Percentiles rank a stretch among this genome's conserved stretches.
These are phyloP conservation scores for Auriscalpium vulgare DNA, from an alignment of 768 basidiomycete species.

Conservation along the genomic window DNA sequence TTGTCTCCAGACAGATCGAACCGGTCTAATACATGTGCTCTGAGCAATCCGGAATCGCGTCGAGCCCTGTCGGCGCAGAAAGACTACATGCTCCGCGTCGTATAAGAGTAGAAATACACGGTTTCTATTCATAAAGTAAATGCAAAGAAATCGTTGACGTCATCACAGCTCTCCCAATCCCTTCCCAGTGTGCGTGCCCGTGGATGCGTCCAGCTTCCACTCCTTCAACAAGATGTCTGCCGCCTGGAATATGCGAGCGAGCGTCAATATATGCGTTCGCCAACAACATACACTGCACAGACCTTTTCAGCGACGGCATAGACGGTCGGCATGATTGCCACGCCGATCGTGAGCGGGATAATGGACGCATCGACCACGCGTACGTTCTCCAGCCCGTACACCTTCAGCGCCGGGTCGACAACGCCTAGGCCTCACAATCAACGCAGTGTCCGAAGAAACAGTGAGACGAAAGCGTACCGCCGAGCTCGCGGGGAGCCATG, in stretches of 20 bases:
- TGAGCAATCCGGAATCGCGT: too few species aligned
- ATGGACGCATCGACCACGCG: constrained; percentile 11
- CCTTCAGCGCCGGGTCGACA: constrained; percentile 10
- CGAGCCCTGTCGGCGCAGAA: too few species aligned
- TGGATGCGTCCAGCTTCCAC: constrained; percentile 1
- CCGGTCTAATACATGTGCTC: too few species aligned
- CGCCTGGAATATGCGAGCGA: neutral
- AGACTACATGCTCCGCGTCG: too few species aligned
- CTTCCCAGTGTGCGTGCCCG: too few species aligned
- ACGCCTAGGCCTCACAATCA: constrained; percentile 3
- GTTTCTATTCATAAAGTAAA: too few species aligned
- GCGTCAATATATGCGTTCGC: neutral
- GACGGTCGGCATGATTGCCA: constrained; percentile 10
- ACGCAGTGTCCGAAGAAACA: neutral
- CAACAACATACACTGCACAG: neutral
- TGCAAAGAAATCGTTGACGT: too few species aligned
- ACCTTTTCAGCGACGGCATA: constrained; percentile 15
- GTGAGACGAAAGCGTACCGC: neutral
- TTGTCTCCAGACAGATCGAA: too few species aligned
- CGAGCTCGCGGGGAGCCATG: constrained; percentile 13
- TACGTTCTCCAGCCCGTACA: constrained; percentile 10
- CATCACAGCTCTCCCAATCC: too few species aligned
- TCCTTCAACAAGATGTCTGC: constrained; percentile 10
- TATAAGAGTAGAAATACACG: too few species aligned
- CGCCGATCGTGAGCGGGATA: constrained; percentile 15